A percentile compares a stretch with the other conserved stretches of the same genome.
phyloP scores from a whole-genome alignment of 257 asterid genomes.

The Penstemon newberryi region DNA sequence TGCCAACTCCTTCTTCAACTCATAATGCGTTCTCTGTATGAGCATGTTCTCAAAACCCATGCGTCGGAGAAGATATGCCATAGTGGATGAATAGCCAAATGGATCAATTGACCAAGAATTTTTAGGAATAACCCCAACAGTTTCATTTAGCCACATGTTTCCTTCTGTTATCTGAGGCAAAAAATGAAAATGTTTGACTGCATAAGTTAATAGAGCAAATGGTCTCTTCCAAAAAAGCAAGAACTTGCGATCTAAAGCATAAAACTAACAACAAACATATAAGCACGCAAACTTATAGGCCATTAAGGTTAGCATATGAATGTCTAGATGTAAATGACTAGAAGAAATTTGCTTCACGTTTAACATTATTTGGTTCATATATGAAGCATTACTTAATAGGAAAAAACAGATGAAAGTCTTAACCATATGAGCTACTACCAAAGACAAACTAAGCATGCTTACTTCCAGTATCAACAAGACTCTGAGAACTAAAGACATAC shows the following conservation, averaged over 20 bases:
- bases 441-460: neutral
- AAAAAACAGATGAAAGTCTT: constrained; percentile 16
- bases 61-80: constrained; percentile 98
- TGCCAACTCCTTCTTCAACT: constrained; percentile 91
- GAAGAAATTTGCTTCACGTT: neutral
- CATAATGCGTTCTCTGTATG: constrained; percentile 97
- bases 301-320: neutral
- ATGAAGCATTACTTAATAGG: constrained; percentile 10
- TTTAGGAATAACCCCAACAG: constrained; percentile 86
- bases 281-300: constrained; percentile 1
- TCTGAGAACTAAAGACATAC: neutral
- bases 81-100: constrained; percentile 95
- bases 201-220: constrained; percentile 24
- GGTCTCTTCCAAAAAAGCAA: constrained; percentile 6
- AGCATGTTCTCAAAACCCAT: constrained; percentile 99
- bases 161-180: constrained; percentile 82
- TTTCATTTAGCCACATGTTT: constrained; percentile 96
- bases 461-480: neutral
- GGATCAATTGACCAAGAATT: constrained; percentile 98
- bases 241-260: constrained; percentile 9
- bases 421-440: constrained; percentile 21
- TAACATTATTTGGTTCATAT: constrained; percentile 9
- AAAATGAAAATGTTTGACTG: constrained; percentile 17
- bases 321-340: neutral
- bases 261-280: constrained; percentile 11